Conservation (phyloP, 345 rosid genomes). For the Acer negundo region DNA sequence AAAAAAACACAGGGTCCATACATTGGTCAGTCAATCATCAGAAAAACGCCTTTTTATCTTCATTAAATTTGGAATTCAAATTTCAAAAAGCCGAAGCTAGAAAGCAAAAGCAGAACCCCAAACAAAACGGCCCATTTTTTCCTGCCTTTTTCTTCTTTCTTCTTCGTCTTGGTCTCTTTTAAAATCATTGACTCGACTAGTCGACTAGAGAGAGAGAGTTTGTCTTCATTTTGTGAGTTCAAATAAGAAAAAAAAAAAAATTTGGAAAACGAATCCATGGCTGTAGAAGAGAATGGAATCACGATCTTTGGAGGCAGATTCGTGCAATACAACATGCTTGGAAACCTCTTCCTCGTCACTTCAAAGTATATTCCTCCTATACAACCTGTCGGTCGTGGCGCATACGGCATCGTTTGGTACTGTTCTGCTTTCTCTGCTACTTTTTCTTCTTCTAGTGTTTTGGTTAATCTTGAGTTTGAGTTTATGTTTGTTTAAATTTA, state of each 20-base stretch:
- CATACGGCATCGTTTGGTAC: constrained; percentile 91
- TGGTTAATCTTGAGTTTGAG: no score
- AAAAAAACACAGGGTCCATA: background rate
- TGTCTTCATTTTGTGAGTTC: background rate
- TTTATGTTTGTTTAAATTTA: background rate
- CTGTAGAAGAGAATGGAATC: constrained; percentile 23
- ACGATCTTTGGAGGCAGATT: constrained; percentile 49
- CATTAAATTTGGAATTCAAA: background rate
- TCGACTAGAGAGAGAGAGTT: no score
- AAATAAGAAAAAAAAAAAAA: constrained; percentile 15
- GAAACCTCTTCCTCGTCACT: constrained; percentile 64
- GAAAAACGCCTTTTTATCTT: background rate
- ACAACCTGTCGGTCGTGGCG: constrained; percentile 85
- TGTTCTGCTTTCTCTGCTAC: background rate
- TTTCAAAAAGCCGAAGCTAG: constrained; percentile 2
- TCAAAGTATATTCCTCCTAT: constrained; percentile 85
- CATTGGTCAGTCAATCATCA: background rate
- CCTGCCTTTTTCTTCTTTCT: no score
- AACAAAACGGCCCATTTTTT: background rate
- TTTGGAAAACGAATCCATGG: constrained; percentile 42
- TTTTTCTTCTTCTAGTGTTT: background rate
- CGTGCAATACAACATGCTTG: constrained; percentile 62
- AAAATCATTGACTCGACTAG: background rate
- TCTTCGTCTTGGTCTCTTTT: background rate
- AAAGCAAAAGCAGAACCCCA: background rate